These are phyloP conservation scores for Scedosporium boydii DNA, from an alignment of 2,329 filamentous ascomycete genomes.

Conservation along the genomic window DNA sequence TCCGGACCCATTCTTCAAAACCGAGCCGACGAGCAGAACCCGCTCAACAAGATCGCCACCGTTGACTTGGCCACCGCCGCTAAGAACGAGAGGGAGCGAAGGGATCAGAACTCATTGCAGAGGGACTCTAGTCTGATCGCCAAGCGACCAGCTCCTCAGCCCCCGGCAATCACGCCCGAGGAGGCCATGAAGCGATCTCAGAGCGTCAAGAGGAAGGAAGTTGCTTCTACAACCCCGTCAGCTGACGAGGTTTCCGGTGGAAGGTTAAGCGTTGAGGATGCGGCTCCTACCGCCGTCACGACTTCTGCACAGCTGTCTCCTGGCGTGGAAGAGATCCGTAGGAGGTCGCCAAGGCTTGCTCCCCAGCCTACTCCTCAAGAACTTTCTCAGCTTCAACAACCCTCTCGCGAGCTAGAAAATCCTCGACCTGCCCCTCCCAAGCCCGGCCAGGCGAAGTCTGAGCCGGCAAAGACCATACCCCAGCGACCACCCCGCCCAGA, in stretches of 20 bases:
- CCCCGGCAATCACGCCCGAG: conserved; percentile 22
- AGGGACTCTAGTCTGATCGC: conserved; percentile 22
- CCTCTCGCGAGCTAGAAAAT: neutral
- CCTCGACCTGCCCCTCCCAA: conserved; percentile 1
- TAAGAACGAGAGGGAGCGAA: conserved; percentile 33
- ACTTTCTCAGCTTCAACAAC: neutral
- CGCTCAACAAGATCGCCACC: conserved; percentile 35
- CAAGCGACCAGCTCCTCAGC: conserved; percentile 25
- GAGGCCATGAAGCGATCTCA: conserved; percentile 23
- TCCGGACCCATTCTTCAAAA: conserved; percentile 38
- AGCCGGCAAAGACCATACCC: neutral
- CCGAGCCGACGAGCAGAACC: conserved; percentile 22
- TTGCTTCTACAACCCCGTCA: conserved; percentile 11
- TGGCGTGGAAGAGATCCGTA: conserved; percentile 36
- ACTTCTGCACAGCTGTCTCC: conserved; percentile 43
- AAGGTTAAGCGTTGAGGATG: neutral
- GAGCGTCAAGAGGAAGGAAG: conserved; percentile 28
- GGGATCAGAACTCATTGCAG: conserved; percentile 21
- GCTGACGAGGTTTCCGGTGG: neutral
- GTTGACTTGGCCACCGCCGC: conserved; percentile 41
- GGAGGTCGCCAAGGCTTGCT: conserved; percentile 38
- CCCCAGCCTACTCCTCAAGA: conserved; percentile 9
- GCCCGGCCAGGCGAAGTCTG: neutral
- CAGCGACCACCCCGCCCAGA: neutral
- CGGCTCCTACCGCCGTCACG: conserved; percentile 23